Percentiles rank a stretch among this genome's conserved stretches.
Conservation (phyloP, 805 yeast species). For the Crinitomyces ghanaensis region DNA sequence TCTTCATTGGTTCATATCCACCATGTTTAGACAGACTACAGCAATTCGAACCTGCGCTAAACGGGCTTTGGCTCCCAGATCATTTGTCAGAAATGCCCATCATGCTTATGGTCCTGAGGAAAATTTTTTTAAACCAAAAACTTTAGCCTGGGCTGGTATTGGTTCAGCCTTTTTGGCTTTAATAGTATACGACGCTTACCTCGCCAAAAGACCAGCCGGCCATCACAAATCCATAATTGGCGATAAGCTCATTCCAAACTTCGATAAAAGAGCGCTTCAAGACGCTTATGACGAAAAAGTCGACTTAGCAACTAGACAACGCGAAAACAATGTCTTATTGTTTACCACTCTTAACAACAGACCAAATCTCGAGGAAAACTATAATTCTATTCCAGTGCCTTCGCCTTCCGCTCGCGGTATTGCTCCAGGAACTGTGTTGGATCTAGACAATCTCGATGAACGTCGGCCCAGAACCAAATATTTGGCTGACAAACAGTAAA, state of each 20-base stretch:
- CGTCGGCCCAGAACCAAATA: slow-evolving; percentile 19
- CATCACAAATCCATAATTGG: slow-evolving; percentile 15
- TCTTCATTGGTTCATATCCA: too few species aligned
- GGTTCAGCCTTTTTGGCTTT: slow-evolving; percentile 11
- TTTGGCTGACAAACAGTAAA: background rate
- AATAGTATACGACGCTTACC: slow-evolving; percentile 13
- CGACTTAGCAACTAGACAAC: slow-evolving; percentile 6
- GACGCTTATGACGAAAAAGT: slow-evolving; percentile 9
- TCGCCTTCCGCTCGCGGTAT: slow-evolving; percentile 18
- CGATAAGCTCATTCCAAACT: slow-evolving; percentile 14
- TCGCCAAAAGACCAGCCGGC: slow-evolving; percentile 7
- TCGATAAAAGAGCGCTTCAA: slow-evolving; percentile 8
- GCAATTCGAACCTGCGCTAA: too few species aligned
- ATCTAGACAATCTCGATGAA: slow-evolving; percentile 17
- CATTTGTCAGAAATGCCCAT: slow-evolving; percentile 10
- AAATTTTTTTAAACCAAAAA: background rate
- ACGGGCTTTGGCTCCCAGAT: too few species aligned
- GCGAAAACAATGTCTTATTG: slow-evolving; percentile 10
- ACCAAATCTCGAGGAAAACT: slow-evolving; percentile 10
- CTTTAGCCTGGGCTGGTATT: slow-evolving; percentile 5
- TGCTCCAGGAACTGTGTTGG: slow-evolving; percentile 17
- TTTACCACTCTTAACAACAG: slow-evolving; percentile 12
- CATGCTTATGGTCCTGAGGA: slow-evolving; percentile 15
- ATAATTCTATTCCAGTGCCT: slow-evolving; percentile 22
- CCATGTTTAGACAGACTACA: too few species aligned